These are phyloP conservation scores for Backusella psychrophila DNA, from an alignment of 192 early-diverging fungal genomes.

Conservation along the genomic window DNA sequence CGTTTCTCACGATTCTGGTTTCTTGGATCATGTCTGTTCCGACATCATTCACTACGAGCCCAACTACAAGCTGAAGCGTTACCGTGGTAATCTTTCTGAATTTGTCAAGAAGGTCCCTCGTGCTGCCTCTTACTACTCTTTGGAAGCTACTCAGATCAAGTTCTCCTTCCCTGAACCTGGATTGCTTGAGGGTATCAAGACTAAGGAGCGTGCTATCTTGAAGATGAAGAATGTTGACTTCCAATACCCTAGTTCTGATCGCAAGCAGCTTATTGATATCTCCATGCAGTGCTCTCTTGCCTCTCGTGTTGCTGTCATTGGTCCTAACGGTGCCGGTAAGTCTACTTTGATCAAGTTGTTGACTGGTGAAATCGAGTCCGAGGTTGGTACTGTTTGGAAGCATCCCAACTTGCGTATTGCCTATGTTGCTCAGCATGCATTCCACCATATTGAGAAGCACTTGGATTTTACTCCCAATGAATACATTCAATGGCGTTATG, in stretches of 20 bases:
- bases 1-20: conserved; percentile 85
- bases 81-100: conserved; percentile 77
- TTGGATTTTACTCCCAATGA: conserved; percentile 71
- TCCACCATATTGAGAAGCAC: conserved; percentile 84
- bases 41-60: conserved; percentile 84
- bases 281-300: conserved; percentile 64
- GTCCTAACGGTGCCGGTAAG: conserved; percentile 76
- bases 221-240: conserved; percentile 73
- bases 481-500: conserved; percentile 84
- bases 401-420: conserved; percentile 63
- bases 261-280: conserved; percentile 59
- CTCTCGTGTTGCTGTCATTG: conserved; percentile 79
- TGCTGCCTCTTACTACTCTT: conserved; percentile 76
- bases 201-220: conserved; percentile 73
- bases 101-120: conserved; percentile 76
- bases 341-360: conserved; percentile 73
- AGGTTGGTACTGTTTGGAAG: conserved; percentile 63
- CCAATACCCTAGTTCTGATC: conserved; percentile 64
- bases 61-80: conserved; percentile 69
- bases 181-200: conserved; percentile 73
- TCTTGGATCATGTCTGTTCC: conserved; percentile 80
- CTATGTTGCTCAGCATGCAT: conserved; percentile 85
- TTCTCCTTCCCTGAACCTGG: conserved; percentile 78
- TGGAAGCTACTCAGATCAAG: conserved; percentile 59
- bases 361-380: conserved; percentile 68